Base-by-base conservation (phyloP, 345 rosid genomes). In the Populus euphratica region DNA sequence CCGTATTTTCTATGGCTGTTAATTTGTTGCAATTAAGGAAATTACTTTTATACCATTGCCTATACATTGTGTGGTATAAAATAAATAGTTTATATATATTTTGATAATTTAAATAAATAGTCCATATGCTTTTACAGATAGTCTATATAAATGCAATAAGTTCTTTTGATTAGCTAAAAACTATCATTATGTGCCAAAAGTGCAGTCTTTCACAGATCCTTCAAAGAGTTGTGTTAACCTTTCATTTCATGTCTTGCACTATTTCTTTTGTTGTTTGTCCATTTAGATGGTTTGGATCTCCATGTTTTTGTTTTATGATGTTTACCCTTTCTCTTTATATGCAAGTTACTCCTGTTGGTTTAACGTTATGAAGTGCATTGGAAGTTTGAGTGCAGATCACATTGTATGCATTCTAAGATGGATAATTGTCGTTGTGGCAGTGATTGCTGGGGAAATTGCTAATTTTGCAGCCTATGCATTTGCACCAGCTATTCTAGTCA, bases 401-500 rank as follows among this genome's bases (percentile, higher is more conserved):
- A 70, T 20, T 66, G 23, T 12, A 3, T 54, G 62, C 62, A 61
- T 68, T 76, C 81, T 86, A 75, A 86, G 52, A 54, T 50, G 41
- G 36, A 31, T 70, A 27, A n/a, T 77, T 79, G 27, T 77, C 62
- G 21, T 68, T 68, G 23, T 64, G 70, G 73, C 82, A 75, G 82
- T 80, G 82, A 71, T 75, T 63, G 75, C 75, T n/a, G 82, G 78
- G 41, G 82, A 80, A 64, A 70, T 80, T 41, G 82, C 82, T 64
- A 80, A 75, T 56, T 80, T 80, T 68, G 75, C 82, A 35, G 82
- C 82, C 38, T 80, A 80, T 74, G 82, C 78, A 64, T 80, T 80
- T 70, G 82, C 82, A 18, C 82, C 82, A 62, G 78, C 82, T 70
- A 75, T 75, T 73, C 73, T 80, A 39, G 82, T 80, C 77, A 80